phyloP scores from a whole-genome alignment of 495 filamentous ascomycete species.

The Emericellopsis terricola region DNA sequence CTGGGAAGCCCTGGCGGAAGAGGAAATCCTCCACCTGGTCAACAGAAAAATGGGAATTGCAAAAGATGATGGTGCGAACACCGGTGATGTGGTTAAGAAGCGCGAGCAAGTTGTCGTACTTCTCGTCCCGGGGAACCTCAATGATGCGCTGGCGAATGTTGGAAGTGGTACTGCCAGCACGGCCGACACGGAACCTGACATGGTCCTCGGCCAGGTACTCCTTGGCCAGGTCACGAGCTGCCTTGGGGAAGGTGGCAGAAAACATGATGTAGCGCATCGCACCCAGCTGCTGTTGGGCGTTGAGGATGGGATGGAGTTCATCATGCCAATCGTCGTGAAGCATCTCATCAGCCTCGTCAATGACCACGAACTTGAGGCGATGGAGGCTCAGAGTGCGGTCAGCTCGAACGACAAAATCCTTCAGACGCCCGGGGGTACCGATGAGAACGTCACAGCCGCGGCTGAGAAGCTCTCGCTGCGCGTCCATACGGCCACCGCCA shows the following conservation, averaged over 20 bases:
- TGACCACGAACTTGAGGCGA: slow-evolving; percentile 66
- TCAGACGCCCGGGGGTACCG: slow-evolving; percentile 69
- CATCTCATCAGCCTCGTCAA: slow-evolving; percentile 94
- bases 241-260: slow-evolving; percentile 78
- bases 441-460: slow-evolving; percentile 83
- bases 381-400: slow-evolving; percentile 43
- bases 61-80: slow-evolving; percentile 77
- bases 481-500: slow-evolving; percentile 51
- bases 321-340: slow-evolving; percentile 56
- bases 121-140: slow-evolving; percentile 38
- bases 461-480: slow-evolving; percentile 52
- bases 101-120: slow-evolving; percentile 54
- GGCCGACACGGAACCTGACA: slow-evolving; percentile 67
- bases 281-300: too few relatives aligned
- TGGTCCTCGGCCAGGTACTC: slow-evolving; percentile 53
- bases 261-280: slow-evolving; percentile 35
- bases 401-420: slow-evolving; percentile 60
- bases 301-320: slow-evolving; percentile 42
- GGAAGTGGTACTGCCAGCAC: slow-evolving; percentile 56
- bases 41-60: slow-evolving; percentile 55
- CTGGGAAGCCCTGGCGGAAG: slow-evolving; percentile 60
- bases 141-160: slow-evolving; percentile 69
- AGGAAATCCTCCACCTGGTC: slow-evolving; percentile 79
- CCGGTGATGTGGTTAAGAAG: slow-evolving; percentile 49
- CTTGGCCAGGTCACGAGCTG: slow-evolving; percentile 54